phyloP scores from a whole-genome alignment of 257 asterid genomes.

The Solanum pennellii region DNA sequence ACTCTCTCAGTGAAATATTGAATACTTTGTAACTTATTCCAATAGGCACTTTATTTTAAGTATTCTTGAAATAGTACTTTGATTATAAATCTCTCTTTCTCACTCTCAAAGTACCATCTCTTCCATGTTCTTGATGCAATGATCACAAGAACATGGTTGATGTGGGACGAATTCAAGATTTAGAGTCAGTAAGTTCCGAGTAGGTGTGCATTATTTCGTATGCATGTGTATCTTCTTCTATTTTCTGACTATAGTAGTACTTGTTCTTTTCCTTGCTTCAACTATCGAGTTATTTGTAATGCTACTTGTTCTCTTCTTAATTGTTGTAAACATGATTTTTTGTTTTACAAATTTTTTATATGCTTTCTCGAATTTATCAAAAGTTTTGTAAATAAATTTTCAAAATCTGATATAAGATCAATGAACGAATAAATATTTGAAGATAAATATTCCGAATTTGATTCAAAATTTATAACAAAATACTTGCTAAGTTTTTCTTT shows the following conservation, averaged over 20 bases:
- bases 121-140: not conserved
- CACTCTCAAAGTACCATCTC: not conserved
- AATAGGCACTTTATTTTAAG: not conserved
- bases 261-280: not conserved
- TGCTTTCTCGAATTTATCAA: not conserved
- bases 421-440: not conserved
- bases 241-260: not conserved
- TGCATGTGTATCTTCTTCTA: not conserved
- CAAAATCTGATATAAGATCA: too few relatives aligned
- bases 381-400: too few relatives aligned
- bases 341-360: not conserved
- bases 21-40: not conserved
- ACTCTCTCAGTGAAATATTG: conserved; percentile 34
- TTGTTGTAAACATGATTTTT: not conserved
- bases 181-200: not conserved
- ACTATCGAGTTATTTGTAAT: not conserved
- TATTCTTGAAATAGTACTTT: not conserved
- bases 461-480: not conserved
- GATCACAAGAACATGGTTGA: not conserved
- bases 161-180: not conserved
- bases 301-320: not conserved
- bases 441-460: not conserved
- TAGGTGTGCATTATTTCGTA: not conserved
- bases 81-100: not conserved
- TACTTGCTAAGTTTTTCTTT: not conserved